Evolutionary conservation across 2,329 filamentous ascomycete species (phyloP).

Genomic region (Parastagonospora avenae): DNA sequence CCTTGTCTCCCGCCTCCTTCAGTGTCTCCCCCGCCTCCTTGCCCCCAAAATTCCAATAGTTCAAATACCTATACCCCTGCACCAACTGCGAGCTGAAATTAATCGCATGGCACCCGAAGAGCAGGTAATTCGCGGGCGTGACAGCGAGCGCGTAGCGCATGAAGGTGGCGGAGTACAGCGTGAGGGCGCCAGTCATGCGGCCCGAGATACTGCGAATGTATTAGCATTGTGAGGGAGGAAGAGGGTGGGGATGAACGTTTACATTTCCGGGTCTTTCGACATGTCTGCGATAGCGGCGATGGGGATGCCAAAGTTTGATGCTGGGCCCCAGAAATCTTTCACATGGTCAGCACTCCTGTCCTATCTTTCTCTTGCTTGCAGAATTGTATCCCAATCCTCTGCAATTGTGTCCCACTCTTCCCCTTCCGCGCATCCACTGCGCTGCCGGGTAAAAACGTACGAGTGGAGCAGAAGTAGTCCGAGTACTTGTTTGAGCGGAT

Average conservation of each 20-base stretch:
- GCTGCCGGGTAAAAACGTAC: slow-evolving; percentile 48
- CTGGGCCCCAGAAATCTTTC: slow-evolving; percentile 59
- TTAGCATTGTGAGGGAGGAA: not conserved
- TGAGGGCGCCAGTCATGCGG: slow-evolving; percentile 65
- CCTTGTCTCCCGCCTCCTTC: slow-evolving; percentile 30
- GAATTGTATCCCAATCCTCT: not conserved
- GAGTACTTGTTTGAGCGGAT: slow-evolving; percentile 57
- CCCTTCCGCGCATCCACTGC: no score
- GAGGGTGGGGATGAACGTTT: slow-evolving; percentile 18
- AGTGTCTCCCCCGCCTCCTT: slow-evolving; percentile 49
- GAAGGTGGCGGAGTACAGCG: slow-evolving; percentile 67
- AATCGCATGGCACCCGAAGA: slow-evolving; percentile 70
- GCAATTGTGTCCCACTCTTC: not conserved
- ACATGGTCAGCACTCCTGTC: slow-evolving; percentile 8
- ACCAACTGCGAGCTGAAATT: slow-evolving; percentile 66
- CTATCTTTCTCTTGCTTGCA: not conserved
- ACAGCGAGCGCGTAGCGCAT: slow-evolving; percentile 71
- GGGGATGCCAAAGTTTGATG: slow-evolving; percentile 60
- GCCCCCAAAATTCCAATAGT: slow-evolving; percentile 62
- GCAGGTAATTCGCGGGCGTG: slow-evolving; percentile 67
- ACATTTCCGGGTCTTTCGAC: slow-evolving; percentile 60
- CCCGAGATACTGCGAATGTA: slow-evolving; percentile 63
- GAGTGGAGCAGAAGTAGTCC: slow-evolving; percentile 61
- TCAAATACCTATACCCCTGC: slow-evolving; percentile 66
- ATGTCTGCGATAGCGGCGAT: slow-evolving; percentile 60